Evolutionary conservation across 1,284 basidiomycete genomes (phyloP), one percentile per base, ranked within the genome.

Genomic region (Phylloboletellus chloephorus): DNA sequence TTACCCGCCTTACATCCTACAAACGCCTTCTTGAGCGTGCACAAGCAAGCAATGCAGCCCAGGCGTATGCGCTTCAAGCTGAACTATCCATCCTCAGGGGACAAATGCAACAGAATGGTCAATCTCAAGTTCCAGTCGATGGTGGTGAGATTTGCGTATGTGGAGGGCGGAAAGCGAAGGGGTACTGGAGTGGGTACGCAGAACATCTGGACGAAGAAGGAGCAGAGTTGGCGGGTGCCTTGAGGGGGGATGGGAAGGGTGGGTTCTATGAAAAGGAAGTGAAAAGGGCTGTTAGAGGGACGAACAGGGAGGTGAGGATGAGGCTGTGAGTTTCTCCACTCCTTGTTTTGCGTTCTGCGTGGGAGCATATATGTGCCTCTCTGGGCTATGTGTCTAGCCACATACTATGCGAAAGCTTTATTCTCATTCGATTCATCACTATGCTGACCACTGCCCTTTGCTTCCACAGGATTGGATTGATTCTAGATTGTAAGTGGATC

Each of bases 21-120:
- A 85, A 80, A 52, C 74, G 85, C 3, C 69, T 88, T 1, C 71
- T 88, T 8, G 84, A 88, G 52, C 80, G 82, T 31, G 73, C 83
- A 1, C 85, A 88, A 52, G 78, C 80, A 1, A 78, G 79, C 7
- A 73, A 81, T 2, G 83, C 86, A 0, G 79, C 84, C 1, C 85
- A 88, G 53, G 67, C 88, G 2, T 85, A 88, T 51, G 85, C 86
- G 0, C 65, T 88, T 2, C 85, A 88, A 58, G 84, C 82, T 3
- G 83, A 88, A 54, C 66, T 86, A 63, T 74, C 33, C 57, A 82
- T 63, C 7, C 44, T 65, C 37, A 58, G 61, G 36, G 33, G 39
- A 3, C 45, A 51, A 30, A 21, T 45, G 4, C 47, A 46, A 24
- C 34, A 38, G 13, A 44, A 34, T 19, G 31, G 33, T 20, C 49